Base-by-base conservation (phyloP, 768 basidiomycete genomes). In the Hericium coralloides region DNA sequence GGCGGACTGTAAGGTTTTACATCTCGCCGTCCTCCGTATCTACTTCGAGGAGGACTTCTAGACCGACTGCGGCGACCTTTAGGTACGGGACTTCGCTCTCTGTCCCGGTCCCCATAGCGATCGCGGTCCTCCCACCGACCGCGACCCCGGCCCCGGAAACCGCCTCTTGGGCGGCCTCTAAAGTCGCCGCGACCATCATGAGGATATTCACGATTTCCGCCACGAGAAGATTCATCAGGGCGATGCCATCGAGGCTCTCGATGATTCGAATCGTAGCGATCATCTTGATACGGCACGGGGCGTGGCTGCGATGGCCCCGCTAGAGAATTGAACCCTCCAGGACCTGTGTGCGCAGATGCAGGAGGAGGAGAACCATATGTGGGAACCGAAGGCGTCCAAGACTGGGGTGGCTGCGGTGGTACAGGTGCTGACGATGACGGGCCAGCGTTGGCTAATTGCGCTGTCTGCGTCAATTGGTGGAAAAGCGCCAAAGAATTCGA, bases 401-500 rank as follows among this genome's bases (percentile, higher is more conserved):
- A 45, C 20, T n/a, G 20, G 12, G 20, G 9, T 12, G 43, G 20
- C 17, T n/a, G n/a, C 20, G 43, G 43, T n/a, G 43, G 43, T n/a
- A 45, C 20, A 10, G 20, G 2, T 45, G 43, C 43, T 45, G 43
- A 45, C n/a, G 23, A 23, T 12, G 25, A 50, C 22, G 48, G 48
- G 49, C 26, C 26, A 15, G 23, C 7, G 23, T 23, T 25, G 15
- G 20, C 49, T 36, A 50, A 36, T 17, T 50, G 18, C 23, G 49
- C 26, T 15, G 49, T 50, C 23, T 50, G 49, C 49, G 87, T 78
- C 67, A 92, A 77, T 67, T 89, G 89, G 66, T 90, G 88, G 64
- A 93, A 73, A 62, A 89, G 73, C 51, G 85, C 83, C 55, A 92
- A 72, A 67, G 87, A 86, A 59, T 75, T 71, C 53, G 79, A 70